Conservation (phyloP, 441 rosid genomes). For the Melastoma candidum region DNA sequence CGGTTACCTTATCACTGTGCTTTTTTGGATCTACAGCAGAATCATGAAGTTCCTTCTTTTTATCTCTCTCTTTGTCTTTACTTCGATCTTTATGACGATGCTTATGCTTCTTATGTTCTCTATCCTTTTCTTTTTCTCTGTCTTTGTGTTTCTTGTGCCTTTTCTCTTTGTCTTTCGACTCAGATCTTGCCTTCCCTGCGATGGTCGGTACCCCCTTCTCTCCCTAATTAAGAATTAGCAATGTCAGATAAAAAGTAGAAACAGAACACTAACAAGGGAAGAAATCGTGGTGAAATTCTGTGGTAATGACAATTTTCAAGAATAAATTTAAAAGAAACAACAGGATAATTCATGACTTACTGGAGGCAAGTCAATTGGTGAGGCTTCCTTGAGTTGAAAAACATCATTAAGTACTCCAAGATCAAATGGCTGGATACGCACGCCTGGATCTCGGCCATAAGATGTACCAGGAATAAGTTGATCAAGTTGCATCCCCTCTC, state of each 20-base stretch:
- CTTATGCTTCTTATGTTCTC: slow-evolving; percentile 86
- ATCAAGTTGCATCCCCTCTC: slow-evolving; percentile 87
- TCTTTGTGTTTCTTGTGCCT: slow-evolving; percentile 73
- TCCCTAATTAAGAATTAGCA: slow-evolving; percentile 22
- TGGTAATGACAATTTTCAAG: too few relatives aligned
- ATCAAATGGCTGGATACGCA: slow-evolving; percentile 64
- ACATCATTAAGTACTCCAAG: slow-evolving; percentile 70
- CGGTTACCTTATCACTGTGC: slow-evolving; percentile 65
- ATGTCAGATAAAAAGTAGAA: too few relatives aligned
- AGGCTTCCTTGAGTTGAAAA: slow-evolving; percentile 56
- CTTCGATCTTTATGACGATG: slow-evolving; percentile 62
- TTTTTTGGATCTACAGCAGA: slow-evolving; percentile 67
- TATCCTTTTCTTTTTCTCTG: slow-evolving; percentile 38
- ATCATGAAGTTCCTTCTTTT: slow-evolving; percentile 32
- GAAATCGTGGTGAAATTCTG: too few relatives aligned
- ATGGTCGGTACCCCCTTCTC: slow-evolving; percentile 70
- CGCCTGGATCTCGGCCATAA: slow-evolving; percentile 29
- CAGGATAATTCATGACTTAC: slow-evolving; percentile 30
- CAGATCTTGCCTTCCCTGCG: slow-evolving; percentile 54
- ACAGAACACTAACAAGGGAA: too few relatives aligned
- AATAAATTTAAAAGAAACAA: too few relatives aligned
- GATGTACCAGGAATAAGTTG: slow-evolving; percentile 63
- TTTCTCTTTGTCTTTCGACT: slow-evolving; percentile 53
- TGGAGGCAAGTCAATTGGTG: slow-evolving; percentile 60
- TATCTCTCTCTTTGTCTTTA: slow-evolving; percentile 33